These are phyloP conservation scores for Fusarium pilosicola DNA, from an alignment of 2,329 filamentous ascomycete species.

Conservation along the genomic window DNA sequence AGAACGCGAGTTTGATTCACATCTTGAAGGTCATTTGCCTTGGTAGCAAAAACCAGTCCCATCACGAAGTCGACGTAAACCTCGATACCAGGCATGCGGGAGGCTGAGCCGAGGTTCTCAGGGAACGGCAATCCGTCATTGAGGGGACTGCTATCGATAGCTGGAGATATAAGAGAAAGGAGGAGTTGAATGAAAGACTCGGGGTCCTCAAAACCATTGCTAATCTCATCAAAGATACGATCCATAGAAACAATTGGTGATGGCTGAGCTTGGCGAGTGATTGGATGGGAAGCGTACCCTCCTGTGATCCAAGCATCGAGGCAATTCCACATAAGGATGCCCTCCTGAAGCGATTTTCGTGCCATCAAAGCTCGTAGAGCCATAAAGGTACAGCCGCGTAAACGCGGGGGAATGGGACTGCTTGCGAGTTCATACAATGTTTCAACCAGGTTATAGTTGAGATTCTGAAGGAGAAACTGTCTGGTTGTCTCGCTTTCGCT, in stretches of 20 bases:
- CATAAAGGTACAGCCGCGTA: slow-evolving; percentile 86
- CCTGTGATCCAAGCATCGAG: slow-evolving; percentile 84
- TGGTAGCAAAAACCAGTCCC: slow-evolving; percentile 78
- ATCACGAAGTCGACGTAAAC: slow-evolving; percentile 92
- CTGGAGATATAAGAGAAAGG: slow-evolving; percentile 75
- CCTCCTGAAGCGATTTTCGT: slow-evolving; percentile 74
- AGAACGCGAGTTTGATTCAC: slow-evolving; percentile 77
- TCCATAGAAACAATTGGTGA: slow-evolving; percentile 62
- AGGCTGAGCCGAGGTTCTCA: slow-evolving; percentile 80
- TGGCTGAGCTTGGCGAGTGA: slow-evolving; percentile 48
- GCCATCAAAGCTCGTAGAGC: slow-evolving; percentile 80
- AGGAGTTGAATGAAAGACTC: slow-evolving; percentile 85
- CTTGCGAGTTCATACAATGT: slow-evolving; percentile 83
- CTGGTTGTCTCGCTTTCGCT: slow-evolving; percentile 78
- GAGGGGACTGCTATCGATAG: slow-evolving; percentile 67
- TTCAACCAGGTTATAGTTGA: slow-evolving; percentile 74
- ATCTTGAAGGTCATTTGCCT: slow-evolving; percentile 72
- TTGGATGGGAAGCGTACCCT: slow-evolving; percentile 55
- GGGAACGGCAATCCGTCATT: slow-evolving; percentile 87
- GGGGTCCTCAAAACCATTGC: slow-evolving; percentile 83
- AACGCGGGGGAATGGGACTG: slow-evolving; percentile 77
- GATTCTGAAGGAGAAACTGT: slow-evolving; percentile 74
- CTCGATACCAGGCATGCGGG: slow-evolving; percentile 84
- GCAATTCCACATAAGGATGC: slow-evolving; percentile 79
- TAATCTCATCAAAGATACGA: slow-evolving; percentile 77